These are phyloP conservation scores for Coemansia sp. DNA, from an alignment of 192 early-diverging fungal genomes.

Conservation along the genomic window DNA sequence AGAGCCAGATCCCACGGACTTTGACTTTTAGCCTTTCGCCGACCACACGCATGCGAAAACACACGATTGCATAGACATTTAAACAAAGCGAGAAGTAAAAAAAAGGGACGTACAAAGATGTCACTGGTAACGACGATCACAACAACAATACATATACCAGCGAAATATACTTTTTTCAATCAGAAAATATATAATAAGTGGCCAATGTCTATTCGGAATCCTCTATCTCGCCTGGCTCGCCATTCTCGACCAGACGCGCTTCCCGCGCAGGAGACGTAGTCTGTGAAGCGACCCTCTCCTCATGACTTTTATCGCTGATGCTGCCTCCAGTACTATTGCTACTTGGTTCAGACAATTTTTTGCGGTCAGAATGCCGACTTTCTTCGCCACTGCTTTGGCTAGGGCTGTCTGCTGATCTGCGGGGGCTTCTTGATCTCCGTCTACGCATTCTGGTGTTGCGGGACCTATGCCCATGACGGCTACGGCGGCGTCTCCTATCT, in stretches of 20 bases:
- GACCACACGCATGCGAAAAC: no score
- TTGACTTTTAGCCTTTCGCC: neutral
- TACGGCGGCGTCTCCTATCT: neutral
- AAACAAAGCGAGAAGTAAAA: no score
- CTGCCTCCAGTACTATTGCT: neutral
- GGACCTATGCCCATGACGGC: conserved; percentile 1
- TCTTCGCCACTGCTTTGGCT: neutral
- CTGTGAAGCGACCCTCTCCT: neutral
- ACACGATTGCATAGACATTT: no score
- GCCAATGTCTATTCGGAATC: conserved; percentile 13
- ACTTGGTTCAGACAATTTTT: conserved; percentile 9
- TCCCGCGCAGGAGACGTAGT: neutral
- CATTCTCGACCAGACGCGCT: conserved; percentile 30
- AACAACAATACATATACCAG: no score
- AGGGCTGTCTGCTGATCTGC: conserved; percentile 2
- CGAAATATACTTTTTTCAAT: no score
- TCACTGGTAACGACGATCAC: no score
- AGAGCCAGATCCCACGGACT: neutral
- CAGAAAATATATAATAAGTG: no score
- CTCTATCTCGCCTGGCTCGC: conserved; percentile 54
- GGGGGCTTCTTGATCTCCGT: conserved; percentile 2
- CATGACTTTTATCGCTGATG: neutral
- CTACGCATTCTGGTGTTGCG: neutral
- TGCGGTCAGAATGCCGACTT: conserved; percentile 5
- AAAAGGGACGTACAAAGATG: no score